Evolutionary conservation across 2,329 filamentous ascomycete species (phyloP), one percentile per base, ranked within the genome.

Genomic region (Fusarium anguioides): DNA sequence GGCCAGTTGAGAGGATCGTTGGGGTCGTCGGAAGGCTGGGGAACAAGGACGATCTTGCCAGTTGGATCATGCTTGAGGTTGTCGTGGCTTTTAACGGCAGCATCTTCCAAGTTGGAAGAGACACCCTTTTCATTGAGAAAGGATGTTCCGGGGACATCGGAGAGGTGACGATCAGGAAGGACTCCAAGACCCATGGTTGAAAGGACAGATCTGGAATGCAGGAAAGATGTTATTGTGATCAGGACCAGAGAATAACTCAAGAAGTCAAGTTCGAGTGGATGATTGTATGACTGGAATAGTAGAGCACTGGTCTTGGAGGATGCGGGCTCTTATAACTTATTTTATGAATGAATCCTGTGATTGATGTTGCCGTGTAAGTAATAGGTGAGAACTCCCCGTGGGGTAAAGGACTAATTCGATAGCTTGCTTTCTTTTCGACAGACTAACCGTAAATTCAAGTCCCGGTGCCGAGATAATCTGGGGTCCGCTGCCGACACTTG

Each of bases 1-100:
- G 36, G 37, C 53, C 53, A 57, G 17, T 57, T 57, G 3, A 54
- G 24, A 2, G 53, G 53, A 4, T 57, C 53, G 12, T 57, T 54
- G 0, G 53, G 53, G 8, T 57, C 53, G 4, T 57, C 31, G 0
- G 48, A 42, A 0, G 53, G 53, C 2, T 42, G 36, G 3, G 53
- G 53, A 1, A 57, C 29, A 21, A 57, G 53, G 6, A 57, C 48
- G 5, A 57, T 57, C n/a, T 55, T 52, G 21, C 52, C 52, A 0
- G 35, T 55, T 1, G 52, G 45, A 0, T 55, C 52, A 2, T 55
- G 52, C 5, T 55, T 55, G 3, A 55, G 46, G 8, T 1, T 10
- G 5, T 26, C 26, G 8, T 52, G 45, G 1, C 12, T 33, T 2
- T n/a, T 14, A 0, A 2, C 1, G 17, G 21, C 2, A 0, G n/a